phyloP scores from a whole-genome alignment of 176 grass and related monocot species.

The Oryza officinalis region DNA sequence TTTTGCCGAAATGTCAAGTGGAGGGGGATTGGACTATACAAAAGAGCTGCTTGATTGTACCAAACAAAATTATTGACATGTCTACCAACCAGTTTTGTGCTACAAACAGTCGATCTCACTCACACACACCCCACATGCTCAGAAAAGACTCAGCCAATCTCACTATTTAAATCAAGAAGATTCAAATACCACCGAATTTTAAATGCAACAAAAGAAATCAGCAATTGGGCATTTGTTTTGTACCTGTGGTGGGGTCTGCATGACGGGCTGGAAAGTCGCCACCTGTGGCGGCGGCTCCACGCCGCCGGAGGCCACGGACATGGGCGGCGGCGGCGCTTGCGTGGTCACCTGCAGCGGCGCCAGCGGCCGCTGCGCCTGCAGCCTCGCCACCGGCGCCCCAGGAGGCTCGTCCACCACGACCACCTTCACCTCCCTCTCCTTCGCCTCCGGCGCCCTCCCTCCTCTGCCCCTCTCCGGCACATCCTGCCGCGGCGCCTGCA shows the following conservation, averaged over 20 bases:
- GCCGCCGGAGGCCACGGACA: conserved; percentile 47
- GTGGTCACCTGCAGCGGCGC: conserved; percentile 77
- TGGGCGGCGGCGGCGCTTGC: conserved; percentile 51
- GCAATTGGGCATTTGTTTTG: conserved; percentile 18
- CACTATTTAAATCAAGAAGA: conserved; percentile 22
- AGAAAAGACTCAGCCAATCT: conserved; percentile 20
- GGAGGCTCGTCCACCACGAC: conserved; percentile 32
- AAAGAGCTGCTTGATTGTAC: not conserved
- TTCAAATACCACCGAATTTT: conserved; percentile 19
- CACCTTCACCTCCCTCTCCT: conserved; percentile 46
- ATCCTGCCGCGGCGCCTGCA: conserved; percentile 38
- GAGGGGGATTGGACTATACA: not conserved
- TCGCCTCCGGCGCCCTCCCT: not conserved
- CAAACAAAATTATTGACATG: conserved; percentile 49
- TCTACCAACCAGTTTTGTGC: conserved; percentile 25
- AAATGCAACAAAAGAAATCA: not conserved
- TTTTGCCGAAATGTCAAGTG: not conserved
- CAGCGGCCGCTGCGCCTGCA: conserved; percentile 67
- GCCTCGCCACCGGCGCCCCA: conserved; percentile 39
- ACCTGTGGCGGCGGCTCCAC: conserved; percentile 32
- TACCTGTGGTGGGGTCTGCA: not conserved
- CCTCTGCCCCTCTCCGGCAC: conserved; percentile 1
- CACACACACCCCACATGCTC: conserved; percentile 29
- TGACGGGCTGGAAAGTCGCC: not conserved
- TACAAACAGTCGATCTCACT: conserved; percentile 33